phyloP scores from a whole-genome alignment of 345 rosid species.

The Punica granatum region DNA sequence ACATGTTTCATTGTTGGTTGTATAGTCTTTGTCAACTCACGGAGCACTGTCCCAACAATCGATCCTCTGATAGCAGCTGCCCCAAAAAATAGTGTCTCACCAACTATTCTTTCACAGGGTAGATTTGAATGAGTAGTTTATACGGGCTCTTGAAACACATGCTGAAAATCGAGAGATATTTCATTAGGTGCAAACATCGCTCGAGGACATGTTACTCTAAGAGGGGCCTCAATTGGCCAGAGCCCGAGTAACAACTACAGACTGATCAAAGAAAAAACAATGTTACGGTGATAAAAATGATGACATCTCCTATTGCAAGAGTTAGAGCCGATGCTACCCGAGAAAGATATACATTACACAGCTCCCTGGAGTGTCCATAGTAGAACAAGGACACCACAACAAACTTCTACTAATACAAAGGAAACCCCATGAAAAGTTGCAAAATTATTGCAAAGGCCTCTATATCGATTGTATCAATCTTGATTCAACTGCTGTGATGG shows the following conservation, averaged over 20 bases:
- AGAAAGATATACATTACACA: background rate
- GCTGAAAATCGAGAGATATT: too few species aligned
- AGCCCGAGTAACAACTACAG: background rate
- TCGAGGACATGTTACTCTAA: too few species aligned
- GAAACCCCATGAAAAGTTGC: background rate
- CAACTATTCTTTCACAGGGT: too few species aligned
- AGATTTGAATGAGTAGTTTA: too few species aligned
- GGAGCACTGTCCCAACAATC: background rate
- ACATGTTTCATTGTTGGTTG: background rate
- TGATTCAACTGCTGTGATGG: background rate
- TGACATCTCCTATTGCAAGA: too few species aligned
- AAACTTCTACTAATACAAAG: background rate
- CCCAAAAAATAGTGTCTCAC: too few species aligned
- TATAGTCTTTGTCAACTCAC: background rate
- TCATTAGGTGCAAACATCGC: too few species aligned
- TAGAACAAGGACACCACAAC: background rate
- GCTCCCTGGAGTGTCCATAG: background rate
- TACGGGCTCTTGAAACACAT: too few species aligned
- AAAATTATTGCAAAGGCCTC: background rate
- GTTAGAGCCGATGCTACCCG: background rate
- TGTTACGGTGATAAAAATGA: background rate
- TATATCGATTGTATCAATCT: background rate
- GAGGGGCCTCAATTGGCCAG: too few species aligned
- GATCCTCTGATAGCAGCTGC: background rate
- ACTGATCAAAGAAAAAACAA: background rate